Percentiles rank a stretch among this genome's conserved stretches.
These are phyloP conservation scores for Mycena galopus DNA, from an alignment of 768 basidiomycete genomes.

Conservation along the genomic window DNA sequence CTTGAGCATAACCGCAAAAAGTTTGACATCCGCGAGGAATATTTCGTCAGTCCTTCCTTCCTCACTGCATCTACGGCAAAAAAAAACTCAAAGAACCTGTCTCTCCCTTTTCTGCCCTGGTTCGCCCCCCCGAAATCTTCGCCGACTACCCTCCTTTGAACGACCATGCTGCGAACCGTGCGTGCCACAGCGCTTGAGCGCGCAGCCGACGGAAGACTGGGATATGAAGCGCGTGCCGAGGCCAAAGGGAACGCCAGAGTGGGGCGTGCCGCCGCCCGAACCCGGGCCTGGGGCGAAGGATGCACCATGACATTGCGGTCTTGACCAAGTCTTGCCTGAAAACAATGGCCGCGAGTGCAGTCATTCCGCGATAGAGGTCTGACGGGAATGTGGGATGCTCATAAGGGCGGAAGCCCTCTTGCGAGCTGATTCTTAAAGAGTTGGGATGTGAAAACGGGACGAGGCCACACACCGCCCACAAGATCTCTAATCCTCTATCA, in stretches of 20 bases:
- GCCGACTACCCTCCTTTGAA: not conserved
- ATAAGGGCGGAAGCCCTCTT: too few species aligned
- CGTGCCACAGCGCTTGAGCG: conserved; percentile 69
- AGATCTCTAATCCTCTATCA: too few species aligned
- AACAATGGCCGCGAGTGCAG: too few species aligned
- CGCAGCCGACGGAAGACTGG: conserved; percentile 78
- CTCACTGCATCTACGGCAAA: too few species aligned
- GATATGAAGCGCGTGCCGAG: conserved; percentile 88
- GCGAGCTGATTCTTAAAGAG: too few species aligned
- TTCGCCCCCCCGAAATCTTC: not conserved
- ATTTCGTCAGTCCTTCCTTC: conserved; percentile 72
- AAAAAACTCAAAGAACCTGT: not conserved
- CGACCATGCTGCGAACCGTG: not conserved
- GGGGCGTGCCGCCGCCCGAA: conserved; percentile 87
- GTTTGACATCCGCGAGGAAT: conserved; percentile 95
- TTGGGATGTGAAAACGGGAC: too few species aligned
- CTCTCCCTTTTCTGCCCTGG: not conserved
- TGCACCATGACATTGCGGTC: not conserved
- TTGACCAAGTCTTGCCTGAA: too few species aligned
- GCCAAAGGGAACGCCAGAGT: conserved; percentile 91
- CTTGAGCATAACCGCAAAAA: conserved; percentile 79
- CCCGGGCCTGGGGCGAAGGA: conserved; percentile 41
- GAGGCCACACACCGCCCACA: too few species aligned
- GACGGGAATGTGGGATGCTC: too few species aligned
- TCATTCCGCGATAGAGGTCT: too few species aligned